Evolutionary conservation across 768 basidiomycete genomes (phyloP).

Genomic region (Dentipellis fragilis): DNA sequence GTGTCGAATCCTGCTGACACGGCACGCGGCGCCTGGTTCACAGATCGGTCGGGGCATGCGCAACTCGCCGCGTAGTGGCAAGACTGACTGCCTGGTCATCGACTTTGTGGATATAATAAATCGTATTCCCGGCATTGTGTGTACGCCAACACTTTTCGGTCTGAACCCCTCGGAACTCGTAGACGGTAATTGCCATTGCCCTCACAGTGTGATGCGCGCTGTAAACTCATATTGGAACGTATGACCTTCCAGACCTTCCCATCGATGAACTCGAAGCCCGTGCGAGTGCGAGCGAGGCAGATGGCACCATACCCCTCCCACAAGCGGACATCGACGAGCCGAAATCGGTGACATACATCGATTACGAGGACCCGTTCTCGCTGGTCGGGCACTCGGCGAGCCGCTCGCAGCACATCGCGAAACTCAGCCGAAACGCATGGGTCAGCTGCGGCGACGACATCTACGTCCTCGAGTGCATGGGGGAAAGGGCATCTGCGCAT

Average conservation of each 20-base stretch:
- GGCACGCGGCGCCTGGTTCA: not conserved
- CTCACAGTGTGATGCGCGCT: too few species aligned
- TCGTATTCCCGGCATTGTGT: slow-evolving; percentile 63
- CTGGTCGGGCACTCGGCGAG: slow-evolving; percentile 41
- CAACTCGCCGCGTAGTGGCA: slow-evolving; percentile 70
- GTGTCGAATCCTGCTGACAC: not conserved
- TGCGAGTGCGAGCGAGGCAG: slow-evolving; percentile 9
- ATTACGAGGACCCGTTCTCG: slow-evolving; percentile 67
- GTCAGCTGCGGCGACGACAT: slow-evolving; percentile 64
- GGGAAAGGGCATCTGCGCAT: slow-evolving; percentile 60
- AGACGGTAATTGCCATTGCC: slow-evolving; percentile 39
- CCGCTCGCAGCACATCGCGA: slow-evolving; percentile 36
- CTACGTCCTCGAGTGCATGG: slow-evolving; percentile 70
- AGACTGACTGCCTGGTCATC: slow-evolving; percentile 77
- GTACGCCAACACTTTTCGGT: slow-evolving; percentile 77
- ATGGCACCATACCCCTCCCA: too few species aligned
- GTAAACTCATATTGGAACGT: not conserved
- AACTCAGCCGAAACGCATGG: slow-evolving; percentile 60
- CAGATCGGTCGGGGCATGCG: slow-evolving; percentile 92
- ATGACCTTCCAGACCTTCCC: slow-evolving; percentile 35
- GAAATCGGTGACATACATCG: slow-evolving; percentile 59
- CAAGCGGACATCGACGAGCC: slow-evolving; percentile 36
- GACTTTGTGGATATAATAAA: slow-evolving; percentile 79
- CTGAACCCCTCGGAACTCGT: slow-evolving; percentile 61
- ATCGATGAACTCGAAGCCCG: slow-evolving; percentile 37